Percentiles rank a stretch among this genome's conserved stretches.
Conservation (phyloP, 805 yeast genomes). For the Kodamaea kakaduensis region DNA sequence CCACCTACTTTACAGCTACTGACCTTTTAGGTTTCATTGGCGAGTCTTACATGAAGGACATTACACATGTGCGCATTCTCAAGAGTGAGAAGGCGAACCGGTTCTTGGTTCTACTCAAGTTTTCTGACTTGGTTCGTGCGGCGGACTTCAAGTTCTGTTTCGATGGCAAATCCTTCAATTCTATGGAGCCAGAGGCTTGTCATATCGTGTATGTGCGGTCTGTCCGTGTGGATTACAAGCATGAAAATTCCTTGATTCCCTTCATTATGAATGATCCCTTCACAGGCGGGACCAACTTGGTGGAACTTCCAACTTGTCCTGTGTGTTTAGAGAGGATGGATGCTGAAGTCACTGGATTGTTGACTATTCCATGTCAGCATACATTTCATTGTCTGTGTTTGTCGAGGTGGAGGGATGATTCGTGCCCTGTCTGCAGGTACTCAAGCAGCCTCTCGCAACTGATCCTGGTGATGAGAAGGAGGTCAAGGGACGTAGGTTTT, state of each 20-base stretch:
- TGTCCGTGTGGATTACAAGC: slow-evolving; percentile 37
- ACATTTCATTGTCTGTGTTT: slow-evolving; percentile 88
- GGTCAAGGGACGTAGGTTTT: no score
- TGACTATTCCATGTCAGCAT: slow-evolving; percentile 90
- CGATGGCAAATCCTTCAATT: slow-evolving; percentile 73
- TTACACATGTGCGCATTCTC: slow-evolving; percentile 71
- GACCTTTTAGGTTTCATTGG: slow-evolving; percentile 82
- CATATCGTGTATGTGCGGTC: slow-evolving; percentile 69
- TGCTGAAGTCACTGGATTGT: slow-evolving; percentile 68
- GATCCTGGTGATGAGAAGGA: no score
- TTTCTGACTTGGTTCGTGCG: slow-evolving; percentile 52
- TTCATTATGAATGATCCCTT: slow-evolving; percentile 73
- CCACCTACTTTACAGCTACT: slow-evolving; percentile 80
- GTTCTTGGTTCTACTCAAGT: slow-evolving; percentile 75
- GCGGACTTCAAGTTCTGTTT: slow-evolving; percentile 59
- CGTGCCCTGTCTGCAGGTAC: slow-evolving; percentile 88
- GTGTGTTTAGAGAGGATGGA: slow-evolving; percentile 91
- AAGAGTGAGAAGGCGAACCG: slow-evolving; percentile 63
- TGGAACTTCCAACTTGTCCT: slow-evolving; percentile 87
- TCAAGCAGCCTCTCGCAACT: no score
- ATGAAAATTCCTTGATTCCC: slow-evolving; percentile 43
- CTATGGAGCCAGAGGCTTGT: slow-evolving; percentile 87
- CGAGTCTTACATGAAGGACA: slow-evolving; percentile 46
- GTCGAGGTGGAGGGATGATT: slow-evolving; percentile 83
- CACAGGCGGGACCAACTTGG: slow-evolving; percentile 33